Evolutionary conservation across 805 yeast genomes (phyloP), one percentile per base, ranked within the genome.

Genomic region (Tetrapisispora taiwanensis): DNA sequence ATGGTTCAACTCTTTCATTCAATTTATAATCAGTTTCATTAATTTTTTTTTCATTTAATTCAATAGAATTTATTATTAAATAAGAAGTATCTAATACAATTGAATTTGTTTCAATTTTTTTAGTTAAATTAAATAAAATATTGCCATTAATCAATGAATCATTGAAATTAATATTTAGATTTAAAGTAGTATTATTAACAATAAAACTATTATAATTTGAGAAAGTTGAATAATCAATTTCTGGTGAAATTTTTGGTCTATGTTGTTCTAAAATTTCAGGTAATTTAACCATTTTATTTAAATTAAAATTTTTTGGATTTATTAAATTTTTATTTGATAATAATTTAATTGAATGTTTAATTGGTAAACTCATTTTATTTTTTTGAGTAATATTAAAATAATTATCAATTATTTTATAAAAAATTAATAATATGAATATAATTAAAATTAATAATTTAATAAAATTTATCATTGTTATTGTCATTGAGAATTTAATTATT

Each of bases 211-310:
- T 51, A 61, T 85, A 88, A 60, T 81, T 84, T 35, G 95, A 86
- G 39, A 79, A 68, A 3, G 96, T 84, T 1, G 94, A 82, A 20
- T 83, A 82, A 61, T 88, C 95, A 10, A 58, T 46, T 52, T 79
- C 85, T 3, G 86, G 71, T 4, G 60, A 50, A 7, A 45, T 37
- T 10, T 37, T 17, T 4, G 70, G 71, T 53, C 69, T 60, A 36
- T 39, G 42, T 4, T 46, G 38, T 32, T 53, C 55, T 17, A 66
- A 39, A 27, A 59, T 49, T 2, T 59, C 49, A 20, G 70, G 65
- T 14, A 63, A 42, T 39, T 44, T 36, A 42, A 45, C 46, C 41
- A 37, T 42, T 39, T 28, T 31, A 6, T 10, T 18, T 31, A 8
- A n/a, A 9, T 3, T 4, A 8, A 6, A 17, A 8, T 31, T 15